Base-by-base conservation (phyloP, 2,329 filamentous ascomycete species). In the Bisporella sp. region DNA sequence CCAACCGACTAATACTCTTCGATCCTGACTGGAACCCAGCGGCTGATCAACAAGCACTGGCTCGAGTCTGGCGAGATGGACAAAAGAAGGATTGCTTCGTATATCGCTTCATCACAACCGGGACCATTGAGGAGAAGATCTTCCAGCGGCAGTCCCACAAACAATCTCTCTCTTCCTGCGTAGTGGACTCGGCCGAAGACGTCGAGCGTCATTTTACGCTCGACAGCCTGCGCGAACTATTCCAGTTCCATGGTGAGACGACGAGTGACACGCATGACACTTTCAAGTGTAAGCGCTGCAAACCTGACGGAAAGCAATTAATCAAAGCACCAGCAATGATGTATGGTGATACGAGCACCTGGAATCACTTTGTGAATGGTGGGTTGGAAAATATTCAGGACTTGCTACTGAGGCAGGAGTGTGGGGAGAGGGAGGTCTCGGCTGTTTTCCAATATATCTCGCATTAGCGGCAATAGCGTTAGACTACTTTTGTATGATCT, bases 1-100 rank as follows among this genome's bases (percentile, higher is more conserved):
- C 89, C 53, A 97, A 97, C 67, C 85, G 93, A 9, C 82, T 99
- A 2, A 88, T 99, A 1, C 81, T 99, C 40, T 99, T 99, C 66
- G 93, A 99, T 59, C 93, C 93, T 0, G 88, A 93, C 68, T 99
- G 93, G 93, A 99, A 99, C 62, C 93, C 93, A 1, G 93, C 93
- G 4, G 91, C 93, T 1, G 93, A 99, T 64, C 93, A 99, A 68
- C 93, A 99, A 71, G 93, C 93, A 4, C 78, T 99, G 31, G 93
- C 93, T 35, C 87, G 93, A 73, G 93, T 99, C 21, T 99, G 93
- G 93, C 88, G 93, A 75, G 93, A 99, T 62, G 93, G 93, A 0
- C 93, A 99, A 69, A 97, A 95, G 77, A 99, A 99, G 66, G 93
- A 99, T 64, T 99, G 93, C 64, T 99, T 99, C 62, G 93, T 99